A percentile compares a stretch with the other conserved stretches of the same genome.
Evolutionary conservation across 345 rosid genomes (phyloP).

Genomic region (Raphanus raphanistrum): DNA sequence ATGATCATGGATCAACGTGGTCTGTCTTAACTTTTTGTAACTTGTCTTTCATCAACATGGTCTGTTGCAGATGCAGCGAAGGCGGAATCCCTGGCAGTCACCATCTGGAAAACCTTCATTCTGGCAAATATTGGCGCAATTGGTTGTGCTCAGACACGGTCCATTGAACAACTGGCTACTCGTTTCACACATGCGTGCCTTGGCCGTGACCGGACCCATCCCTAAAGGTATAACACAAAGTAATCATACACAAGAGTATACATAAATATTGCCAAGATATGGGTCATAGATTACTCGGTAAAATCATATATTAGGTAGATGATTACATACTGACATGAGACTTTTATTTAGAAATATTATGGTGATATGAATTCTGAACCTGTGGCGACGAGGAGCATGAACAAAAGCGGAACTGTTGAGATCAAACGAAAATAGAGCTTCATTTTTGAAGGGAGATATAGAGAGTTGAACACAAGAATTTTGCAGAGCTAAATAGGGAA

Average conservation of each 20-base stretch:
- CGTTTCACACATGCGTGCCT: constrained; percentile 26
- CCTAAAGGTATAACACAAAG: background rate
- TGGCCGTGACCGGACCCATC: constrained; percentile 26
- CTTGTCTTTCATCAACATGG: constrained; percentile 11
- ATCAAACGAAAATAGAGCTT: constrained; percentile 21
- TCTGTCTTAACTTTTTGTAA: background rate
- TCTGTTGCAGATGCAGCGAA: constrained; percentile 28
- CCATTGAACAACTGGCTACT: constrained; percentile 31
- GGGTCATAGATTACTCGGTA: background rate
- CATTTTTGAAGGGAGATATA: constrained; percentile 16
- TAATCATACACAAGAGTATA: background rate
- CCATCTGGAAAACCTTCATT: constrained; percentile 37
- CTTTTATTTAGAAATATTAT: background rate
- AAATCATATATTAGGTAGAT: background rate
- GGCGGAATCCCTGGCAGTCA: constrained; percentile 32
- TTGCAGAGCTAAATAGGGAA: constrained; percentile 7
- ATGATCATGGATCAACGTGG: background rate
- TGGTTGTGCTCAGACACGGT: constrained; percentile 25
- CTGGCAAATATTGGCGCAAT: constrained; percentile 31
- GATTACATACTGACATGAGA: background rate
- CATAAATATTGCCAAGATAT: background rate
- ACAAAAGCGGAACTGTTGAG: constrained; percentile 4
- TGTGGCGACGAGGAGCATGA: constrained; percentile 27
- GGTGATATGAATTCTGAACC: constrained; percentile 16
- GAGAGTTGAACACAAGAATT: background rate